Evolutionary conservation across 306 rosid species (phyloP).

Genomic region (Trifolium pratense): DNA sequence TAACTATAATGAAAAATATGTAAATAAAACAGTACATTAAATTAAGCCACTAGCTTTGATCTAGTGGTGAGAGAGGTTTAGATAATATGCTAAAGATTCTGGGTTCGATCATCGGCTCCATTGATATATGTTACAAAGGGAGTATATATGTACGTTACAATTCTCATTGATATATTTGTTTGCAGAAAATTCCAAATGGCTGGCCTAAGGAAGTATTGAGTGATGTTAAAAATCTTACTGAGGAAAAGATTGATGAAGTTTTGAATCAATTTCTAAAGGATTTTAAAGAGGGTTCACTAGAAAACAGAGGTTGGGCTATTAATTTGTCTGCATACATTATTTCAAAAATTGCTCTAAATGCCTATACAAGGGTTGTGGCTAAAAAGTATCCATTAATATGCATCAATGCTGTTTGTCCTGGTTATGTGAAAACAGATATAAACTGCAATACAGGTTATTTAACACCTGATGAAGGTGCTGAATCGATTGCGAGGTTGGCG

Average conservation of each 20-base stretch:
- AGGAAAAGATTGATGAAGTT: conserved; percentile 51
- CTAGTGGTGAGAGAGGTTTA: too few species aligned
- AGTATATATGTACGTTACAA: neutral
- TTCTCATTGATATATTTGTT: neutral
- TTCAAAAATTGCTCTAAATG: conserved; percentile 61
- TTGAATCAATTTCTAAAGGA: conserved; percentile 49
- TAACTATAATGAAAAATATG: too few species aligned
- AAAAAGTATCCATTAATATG: conserved; percentile 40
- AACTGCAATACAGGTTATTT: conserved; percentile 43
- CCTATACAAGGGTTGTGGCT: conserved; percentile 55
- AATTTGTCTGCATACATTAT: conserved; percentile 35
- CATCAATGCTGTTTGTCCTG: conserved; percentile 53
- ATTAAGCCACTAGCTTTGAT: too few species aligned
- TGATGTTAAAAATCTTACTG: conserved; percentile 51
- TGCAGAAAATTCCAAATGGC: neutral
- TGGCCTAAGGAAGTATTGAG: conserved; percentile 44
- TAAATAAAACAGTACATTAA: too few species aligned
- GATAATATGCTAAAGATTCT: too few species aligned
- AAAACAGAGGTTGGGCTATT: conserved; percentile 54
- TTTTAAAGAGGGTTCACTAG: conserved; percentile 48
- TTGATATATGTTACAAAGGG: too few species aligned
- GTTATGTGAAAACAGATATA: conserved; percentile 52
- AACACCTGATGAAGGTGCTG: conserved; percentile 64
- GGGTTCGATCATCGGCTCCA: too few species aligned
- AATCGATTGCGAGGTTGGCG: conserved; percentile 55